phyloP scores from a whole-genome alignment of 164 flowering plant genomes.

The Taxillus chinensis region DNA sequence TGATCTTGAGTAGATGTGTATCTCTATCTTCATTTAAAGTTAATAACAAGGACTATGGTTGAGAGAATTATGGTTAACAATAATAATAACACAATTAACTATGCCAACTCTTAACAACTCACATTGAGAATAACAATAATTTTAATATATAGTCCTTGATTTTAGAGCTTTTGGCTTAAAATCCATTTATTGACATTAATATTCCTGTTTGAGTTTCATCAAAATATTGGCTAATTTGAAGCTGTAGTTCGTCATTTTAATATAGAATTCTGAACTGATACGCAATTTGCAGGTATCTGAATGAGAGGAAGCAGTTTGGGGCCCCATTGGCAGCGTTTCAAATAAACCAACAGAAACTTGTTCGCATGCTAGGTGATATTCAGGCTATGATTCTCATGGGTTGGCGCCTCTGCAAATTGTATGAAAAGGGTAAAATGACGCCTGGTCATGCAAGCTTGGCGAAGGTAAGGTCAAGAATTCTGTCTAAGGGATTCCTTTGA shows the following conservation, averaged over 20 bases:
- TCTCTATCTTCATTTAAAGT: no score
- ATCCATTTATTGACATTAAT: no score
- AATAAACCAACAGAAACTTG: conserved; percentile 87
- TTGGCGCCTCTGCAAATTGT: conserved; percentile 94
- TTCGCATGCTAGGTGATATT: conserved; percentile 76
- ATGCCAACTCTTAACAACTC: no score
- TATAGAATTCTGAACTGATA: not conserved
- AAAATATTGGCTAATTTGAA: no score
- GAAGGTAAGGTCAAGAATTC: conserved; percentile 39
- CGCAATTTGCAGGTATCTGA: conserved; percentile 48
- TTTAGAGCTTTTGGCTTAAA: no score
- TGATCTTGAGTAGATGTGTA: no score
- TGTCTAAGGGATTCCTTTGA: not conserved
- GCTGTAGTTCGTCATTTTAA: not conserved
- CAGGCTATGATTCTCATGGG: conserved; percentile 92
- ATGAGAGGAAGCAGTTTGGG: conserved; percentile 96
- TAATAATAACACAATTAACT: no score
- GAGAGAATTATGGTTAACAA: no score
- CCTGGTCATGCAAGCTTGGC: conserved; percentile 93
- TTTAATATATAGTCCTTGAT: no score
- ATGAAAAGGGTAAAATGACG: conserved; percentile 84
- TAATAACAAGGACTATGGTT: no score
- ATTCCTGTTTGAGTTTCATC: no score
- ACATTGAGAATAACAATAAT: no score
- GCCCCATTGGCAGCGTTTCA: conserved; percentile 93